Conservation (phyloP, 1,139 yeast genomes). For the Ashbya aceris region DNA sequence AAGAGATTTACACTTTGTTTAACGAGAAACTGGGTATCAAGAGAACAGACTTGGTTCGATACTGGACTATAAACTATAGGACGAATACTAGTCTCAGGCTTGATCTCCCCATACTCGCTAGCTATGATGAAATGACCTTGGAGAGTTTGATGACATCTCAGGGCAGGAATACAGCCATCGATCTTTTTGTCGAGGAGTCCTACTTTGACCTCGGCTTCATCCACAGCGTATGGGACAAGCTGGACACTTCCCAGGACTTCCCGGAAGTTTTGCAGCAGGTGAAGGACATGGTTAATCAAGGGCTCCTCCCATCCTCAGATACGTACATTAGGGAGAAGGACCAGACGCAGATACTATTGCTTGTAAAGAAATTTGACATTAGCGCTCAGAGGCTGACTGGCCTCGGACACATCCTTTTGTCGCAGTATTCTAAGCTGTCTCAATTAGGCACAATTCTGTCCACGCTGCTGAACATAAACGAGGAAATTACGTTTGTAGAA, state of each 20-base stretch:
- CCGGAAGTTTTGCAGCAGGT: conserved; percentile 17
- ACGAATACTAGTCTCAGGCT: conserved; percentile 68
- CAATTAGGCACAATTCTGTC: conserved; percentile 40
- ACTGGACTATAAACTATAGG: conserved; percentile 61
- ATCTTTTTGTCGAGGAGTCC: conserved; percentile 29
- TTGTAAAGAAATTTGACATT: conserved; percentile 65
- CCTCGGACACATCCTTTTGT: conserved; percentile 50
- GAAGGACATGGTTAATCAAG: conserved; percentile 14
- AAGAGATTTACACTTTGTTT: conserved; percentile 42
- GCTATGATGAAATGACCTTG: conserved; percentile 31
- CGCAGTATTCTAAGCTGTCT: conserved; percentile 40
- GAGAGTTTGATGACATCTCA: conserved; percentile 36
- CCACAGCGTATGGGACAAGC: conserved; percentile 9
- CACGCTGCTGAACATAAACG: conserved; percentile 34
- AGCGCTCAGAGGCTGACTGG: conserved; percentile 48
- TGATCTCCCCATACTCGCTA: conserved; percentile 40
- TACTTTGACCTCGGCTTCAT: conserved; percentile 23
- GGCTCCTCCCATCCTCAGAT: conserved; percentile 5
- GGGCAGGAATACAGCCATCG: conserved; percentile 16
- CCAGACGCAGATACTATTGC: conserved; percentile 40
- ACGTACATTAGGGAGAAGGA: conserved; percentile 21
- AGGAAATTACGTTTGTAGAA: conserved; percentile 47
- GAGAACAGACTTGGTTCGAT: conserved; percentile 36
- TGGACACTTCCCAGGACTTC: conserved; percentile 10
- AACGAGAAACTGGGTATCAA: conserved; percentile 39